phyloP scores from a whole-genome alignment of 345 rosid species.

The Dovyalis caffra region DNA sequence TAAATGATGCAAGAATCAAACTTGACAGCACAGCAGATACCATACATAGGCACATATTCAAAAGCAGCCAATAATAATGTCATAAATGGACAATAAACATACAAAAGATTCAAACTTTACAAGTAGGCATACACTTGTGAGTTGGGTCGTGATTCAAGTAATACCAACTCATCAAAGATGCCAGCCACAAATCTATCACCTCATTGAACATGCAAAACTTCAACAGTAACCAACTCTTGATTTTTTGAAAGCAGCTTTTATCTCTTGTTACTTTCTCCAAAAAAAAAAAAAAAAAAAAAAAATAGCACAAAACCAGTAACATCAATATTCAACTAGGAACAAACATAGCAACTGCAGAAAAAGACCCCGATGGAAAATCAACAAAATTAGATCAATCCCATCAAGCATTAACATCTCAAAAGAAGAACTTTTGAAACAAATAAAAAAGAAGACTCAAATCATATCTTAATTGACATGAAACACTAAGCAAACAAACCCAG shows the following conservation, averaged over 20 bases:
- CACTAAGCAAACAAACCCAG: not conserved
- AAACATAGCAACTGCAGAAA: too few species aligned
- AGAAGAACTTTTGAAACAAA: not conserved
- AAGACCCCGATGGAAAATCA: slow-evolving; percentile 3
- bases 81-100: not conserved
- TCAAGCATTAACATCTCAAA: not conserved
- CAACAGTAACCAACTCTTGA: not conserved
- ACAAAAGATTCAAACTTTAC: not conserved
- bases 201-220: not conserved
- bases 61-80: not conserved
- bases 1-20: not conserved
- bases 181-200: not conserved
- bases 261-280: not conserved
- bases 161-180: not conserved
- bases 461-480: not conserved
- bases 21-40: not conserved
- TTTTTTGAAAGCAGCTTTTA: not conserved
- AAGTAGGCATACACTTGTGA: not conserved
- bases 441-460: not conserved
- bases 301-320: not conserved
- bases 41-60: not conserved
- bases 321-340: not conserved
- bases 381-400: not conserved
- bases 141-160: not conserved
- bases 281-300: not conserved